Evolutionary conservation across 371 early-diverging fungal genomes (phyloP).

Genomic region (Chytridium lagenaria): DNA sequence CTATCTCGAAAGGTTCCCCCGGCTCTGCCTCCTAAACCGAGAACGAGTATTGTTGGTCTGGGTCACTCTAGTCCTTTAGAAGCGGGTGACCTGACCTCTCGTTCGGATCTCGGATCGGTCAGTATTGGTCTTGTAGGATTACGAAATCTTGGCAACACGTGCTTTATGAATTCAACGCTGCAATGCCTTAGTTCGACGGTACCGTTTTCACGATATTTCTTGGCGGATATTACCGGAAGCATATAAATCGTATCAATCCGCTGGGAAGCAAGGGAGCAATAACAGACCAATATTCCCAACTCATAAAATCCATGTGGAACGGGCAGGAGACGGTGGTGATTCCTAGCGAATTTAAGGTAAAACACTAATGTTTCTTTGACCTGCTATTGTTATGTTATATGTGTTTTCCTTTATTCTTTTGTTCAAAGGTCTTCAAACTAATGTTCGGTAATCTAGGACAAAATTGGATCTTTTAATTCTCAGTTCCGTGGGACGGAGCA

Average conservation of each 20-base stretch:
- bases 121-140: conserved; percentile 79
- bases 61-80: conserved; percentile 24
- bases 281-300: conserved; percentile 44
- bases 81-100: conserved; percentile 24
- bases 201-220: conserved; percentile 83
- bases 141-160: conserved; percentile 97
- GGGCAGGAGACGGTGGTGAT: conserved; percentile 45
- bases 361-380: too few species aligned
- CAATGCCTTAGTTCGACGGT: conserved; percentile 91
- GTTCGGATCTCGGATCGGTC: conserved; percentile 28
- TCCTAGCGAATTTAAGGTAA: conserved; percentile 53
- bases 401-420: not conserved
- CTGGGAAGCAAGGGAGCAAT: conserved; percentile 78
- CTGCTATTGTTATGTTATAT: conserved; percentile 2
- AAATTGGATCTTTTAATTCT: conserved; percentile 49
- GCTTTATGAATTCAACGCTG: conserved; percentile 96
- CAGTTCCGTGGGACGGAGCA: conserved; percentile 62
- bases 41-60: conserved; percentile 25
- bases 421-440: too few species aligned
- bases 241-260: conserved; percentile 77
- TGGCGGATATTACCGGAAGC: conserved; percentile 71
- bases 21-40: conserved; percentile 24
- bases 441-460: conserved; percentile 25
- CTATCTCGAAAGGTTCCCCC: conserved; percentile 22
- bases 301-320: conserved; percentile 46